Evolutionary conservation across 2,329 filamentous ascomycete genomes (phyloP).

Genomic region (Aspergillus sergii): DNA sequence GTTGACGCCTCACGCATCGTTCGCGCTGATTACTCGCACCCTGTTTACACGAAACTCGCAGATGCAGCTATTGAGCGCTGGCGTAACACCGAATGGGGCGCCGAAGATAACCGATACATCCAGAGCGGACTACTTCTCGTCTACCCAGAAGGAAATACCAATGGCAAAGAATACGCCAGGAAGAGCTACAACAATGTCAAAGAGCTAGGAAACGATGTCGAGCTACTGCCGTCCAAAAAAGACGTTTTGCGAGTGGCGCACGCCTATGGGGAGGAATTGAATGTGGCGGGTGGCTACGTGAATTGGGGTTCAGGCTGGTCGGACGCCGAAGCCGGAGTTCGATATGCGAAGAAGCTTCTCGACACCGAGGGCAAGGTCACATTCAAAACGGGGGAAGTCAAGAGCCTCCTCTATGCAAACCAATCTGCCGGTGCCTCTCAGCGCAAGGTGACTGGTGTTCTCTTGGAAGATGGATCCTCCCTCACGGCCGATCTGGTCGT

Average conservation of each 20-base stretch:
- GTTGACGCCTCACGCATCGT: constrained; percentile 66
- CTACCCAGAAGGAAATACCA: constrained; percentile 34
- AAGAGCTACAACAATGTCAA: constrained; percentile 47
- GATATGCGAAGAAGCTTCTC: constrained; percentile 41
- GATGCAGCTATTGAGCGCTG: constrained; percentile 71
- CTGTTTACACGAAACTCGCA: constrained; percentile 74
- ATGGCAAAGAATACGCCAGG: constrained; percentile 38
- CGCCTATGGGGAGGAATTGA: constrained; percentile 35
- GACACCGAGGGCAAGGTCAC: constrained; percentile 39
- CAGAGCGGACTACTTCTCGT: constrained; percentile 48
- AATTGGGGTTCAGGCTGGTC: constrained; percentile 52
- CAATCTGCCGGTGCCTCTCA: not conserved
- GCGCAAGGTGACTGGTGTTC: constrained; percentile 49
- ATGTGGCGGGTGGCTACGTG: constrained; percentile 47
- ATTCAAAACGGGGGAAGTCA: constrained; percentile 40
- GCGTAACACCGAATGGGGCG: constrained; percentile 52
- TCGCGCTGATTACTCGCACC: constrained; percentile 77
- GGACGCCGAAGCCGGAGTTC: constrained; percentile 45
- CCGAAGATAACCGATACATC: constrained; percentile 44
- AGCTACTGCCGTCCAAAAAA: constrained; percentile 35
- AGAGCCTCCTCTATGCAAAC: constrained; percentile 33
- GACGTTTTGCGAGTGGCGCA: constrained; percentile 39
- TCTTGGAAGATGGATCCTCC: constrained; percentile 51
- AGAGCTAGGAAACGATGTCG: constrained; percentile 34
- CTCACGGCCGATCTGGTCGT: constrained; percentile 72